Evolutionary conservation across 1,284 basidiomycete species (phyloP), one percentile per base, ranked within the genome.

Genomic region (Sporisorium reilianum): DNA sequence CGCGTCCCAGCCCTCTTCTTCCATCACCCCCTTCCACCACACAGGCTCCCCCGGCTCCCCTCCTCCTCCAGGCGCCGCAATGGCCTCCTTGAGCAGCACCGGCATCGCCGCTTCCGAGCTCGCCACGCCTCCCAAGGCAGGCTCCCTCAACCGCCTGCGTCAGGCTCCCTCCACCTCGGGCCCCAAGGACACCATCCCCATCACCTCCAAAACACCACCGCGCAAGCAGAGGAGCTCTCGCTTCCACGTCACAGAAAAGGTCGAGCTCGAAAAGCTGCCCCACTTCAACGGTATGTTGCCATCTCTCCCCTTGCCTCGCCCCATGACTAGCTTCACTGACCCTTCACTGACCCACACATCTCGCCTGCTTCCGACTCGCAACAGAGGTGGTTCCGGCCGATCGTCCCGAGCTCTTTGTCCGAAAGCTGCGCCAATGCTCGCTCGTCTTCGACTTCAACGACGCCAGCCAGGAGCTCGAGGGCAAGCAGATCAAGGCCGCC

Each of bases 391-490:
- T 93, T 53, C 91, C 92, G 1, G 90, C 89, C 74, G 96, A 98
- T 84, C 91, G 95, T 45, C 90, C 94, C 48, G 91, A 93, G 71
- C 88, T 99, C 36, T 99, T 99, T 84, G 88, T 99, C 80, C 93
- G 90, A 86, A 99, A 99, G 87, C 89, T 99, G 55, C 90, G 93
- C 85, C 97, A 99, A 85, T 98, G 95, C 86, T 92, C 93, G 59
- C 94, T 97, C 68, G 88, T 99, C 23, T 99, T 99, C 84, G 97
- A 99, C 86, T 99, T 99, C 87, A 99, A 98, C 85, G 97, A 99
- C 84, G 93, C 95, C 51, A 96, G 93, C 82, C 89, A 92, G 42
- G 97, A 99, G 82, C 89, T 99, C 79, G 92, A 92, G 85, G 96
- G 95, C 77, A 99, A 99, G 87, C 96, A 98, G 86, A 92, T 99